A percentile compares a stretch with the other conserved stretches of the same genome.
Conservation (phyloP, 306 rosid species). For the Mimosa bimucronata region DNA sequence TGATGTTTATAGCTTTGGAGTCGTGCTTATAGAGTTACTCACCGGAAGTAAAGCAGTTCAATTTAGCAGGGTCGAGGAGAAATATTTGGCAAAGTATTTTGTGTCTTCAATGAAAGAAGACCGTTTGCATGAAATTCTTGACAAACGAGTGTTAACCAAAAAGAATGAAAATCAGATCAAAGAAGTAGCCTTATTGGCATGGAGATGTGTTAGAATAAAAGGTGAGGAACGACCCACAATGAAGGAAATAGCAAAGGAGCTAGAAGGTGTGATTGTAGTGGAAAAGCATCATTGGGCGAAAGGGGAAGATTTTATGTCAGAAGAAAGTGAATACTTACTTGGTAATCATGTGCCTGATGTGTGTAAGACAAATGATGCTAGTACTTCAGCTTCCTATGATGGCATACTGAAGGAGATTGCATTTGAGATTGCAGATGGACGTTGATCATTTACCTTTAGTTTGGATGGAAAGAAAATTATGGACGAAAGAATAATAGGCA, state of each 20-base stretch:
- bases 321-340: not conserved
- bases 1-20: not conserved
- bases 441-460: not conserved
- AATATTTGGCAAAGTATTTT: not conserved
- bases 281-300: not conserved
- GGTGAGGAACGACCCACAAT: not conserved
- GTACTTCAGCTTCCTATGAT: not conserved
- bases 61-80: not conserved
- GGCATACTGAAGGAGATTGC: not conserved
- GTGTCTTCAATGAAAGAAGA: not conserved
- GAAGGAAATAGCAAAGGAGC: not conserved
- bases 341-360: not conserved
- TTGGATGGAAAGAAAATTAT: too few species aligned
- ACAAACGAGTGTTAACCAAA: not conserved
- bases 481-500: too few species aligned
- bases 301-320: not conserved
- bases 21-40: not conserved
- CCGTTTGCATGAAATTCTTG: not conserved
- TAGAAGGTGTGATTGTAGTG: not conserved
- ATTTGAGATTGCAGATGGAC: conserved; percentile 1
- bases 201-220: not conserved
- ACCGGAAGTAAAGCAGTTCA: not conserved
- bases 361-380: not conserved
- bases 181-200: not conserved
- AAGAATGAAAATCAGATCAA: not conserved